Evolutionary conservation across 169 alveolate species (phyloP).

Genomic region (Plasmodium billcollinsi): DNA sequence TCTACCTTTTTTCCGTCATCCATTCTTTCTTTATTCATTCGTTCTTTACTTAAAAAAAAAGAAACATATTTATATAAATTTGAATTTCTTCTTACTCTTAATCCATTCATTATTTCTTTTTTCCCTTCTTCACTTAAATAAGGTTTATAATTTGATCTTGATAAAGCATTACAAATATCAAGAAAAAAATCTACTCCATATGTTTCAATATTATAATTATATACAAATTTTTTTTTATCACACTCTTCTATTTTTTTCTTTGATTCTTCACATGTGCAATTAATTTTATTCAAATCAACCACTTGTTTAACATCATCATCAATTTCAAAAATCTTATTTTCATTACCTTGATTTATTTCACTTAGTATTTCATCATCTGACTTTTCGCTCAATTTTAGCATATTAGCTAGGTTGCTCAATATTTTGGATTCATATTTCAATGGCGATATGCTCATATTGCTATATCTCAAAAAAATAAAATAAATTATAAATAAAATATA

Average conservation of each 20-base stretch:
- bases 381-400: slow-evolving; percentile 64
- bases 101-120: slow-evolving; percentile 66
- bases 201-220: slow-evolving; percentile 62
- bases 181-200: slow-evolving; percentile 71
- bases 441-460: slow-evolving; percentile 58
- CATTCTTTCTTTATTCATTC: slow-evolving; percentile 68
- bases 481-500: slow-evolving; percentile 1
- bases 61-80: slow-evolving; percentile 76
- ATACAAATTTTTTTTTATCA: slow-evolving; percentile 54
- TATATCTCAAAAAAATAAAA: not conserved
- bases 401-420: slow-evolving; percentile 45
- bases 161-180: slow-evolving; percentile 72
- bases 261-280: slow-evolving; percentile 74
- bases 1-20: slow-evolving; percentile 72
- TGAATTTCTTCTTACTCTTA: slow-evolving; percentile 70
- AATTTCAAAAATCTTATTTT: slow-evolving; percentile 22
- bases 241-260: slow-evolving; percentile 60
- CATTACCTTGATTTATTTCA: slow-evolving; percentile 47
- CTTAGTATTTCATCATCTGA: slow-evolving; percentile 42
- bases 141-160: slow-evolving; percentile 63
- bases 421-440: slow-evolving; percentile 60
- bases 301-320: slow-evolving; percentile 67
- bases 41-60: slow-evolving; percentile 76
- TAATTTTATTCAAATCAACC: slow-evolving; percentile 58
- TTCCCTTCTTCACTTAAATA: slow-evolving; percentile 76